These are phyloP conservation scores for Colletotrichum melonis DNA, from an alignment of 2,329 filamentous ascomycete species.

Conservation along the genomic window DNA sequence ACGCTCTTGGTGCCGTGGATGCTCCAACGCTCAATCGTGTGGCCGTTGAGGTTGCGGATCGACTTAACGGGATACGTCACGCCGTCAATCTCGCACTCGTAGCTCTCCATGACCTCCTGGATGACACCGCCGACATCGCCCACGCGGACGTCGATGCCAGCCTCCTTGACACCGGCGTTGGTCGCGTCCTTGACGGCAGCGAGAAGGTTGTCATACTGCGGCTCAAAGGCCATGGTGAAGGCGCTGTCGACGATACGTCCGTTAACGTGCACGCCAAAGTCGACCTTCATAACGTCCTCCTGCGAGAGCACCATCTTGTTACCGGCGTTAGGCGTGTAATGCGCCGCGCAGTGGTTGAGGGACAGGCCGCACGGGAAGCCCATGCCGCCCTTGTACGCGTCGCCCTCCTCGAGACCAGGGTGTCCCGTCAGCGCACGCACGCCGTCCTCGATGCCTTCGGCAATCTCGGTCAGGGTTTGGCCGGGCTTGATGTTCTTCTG, in stretches of 20 bases:
- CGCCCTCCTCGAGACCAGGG: slow-evolving; percentile 80
- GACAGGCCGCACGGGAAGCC: slow-evolving; percentile 89
- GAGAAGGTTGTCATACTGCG: slow-evolving; percentile 80
- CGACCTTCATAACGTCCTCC: slow-evolving; percentile 84
- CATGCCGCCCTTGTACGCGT: slow-evolving; percentile 82
- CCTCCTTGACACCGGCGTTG: slow-evolving; percentile 81
- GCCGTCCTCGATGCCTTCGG: slow-evolving; percentile 85
- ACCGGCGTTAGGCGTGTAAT: slow-evolving; percentile 88
- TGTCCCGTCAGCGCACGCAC: slow-evolving; percentile 84
- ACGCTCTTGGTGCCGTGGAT: slow-evolving; percentile 86
- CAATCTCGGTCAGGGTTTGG: slow-evolving; percentile 83
- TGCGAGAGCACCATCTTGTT: slow-evolving; percentile 81
- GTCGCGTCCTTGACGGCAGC: slow-evolving; percentile 80
- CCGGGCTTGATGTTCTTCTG: slow-evolving; percentile 85
- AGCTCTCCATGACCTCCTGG: slow-evolving; percentile 83
- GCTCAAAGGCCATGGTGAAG: slow-evolving; percentile 82
- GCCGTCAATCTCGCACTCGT: slow-evolving; percentile 78
- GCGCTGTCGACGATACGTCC: slow-evolving; percentile 85
- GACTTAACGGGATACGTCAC: slow-evolving; percentile 76
- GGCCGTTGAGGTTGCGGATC: slow-evolving; percentile 79
- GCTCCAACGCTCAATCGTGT: slow-evolving; percentile 80
- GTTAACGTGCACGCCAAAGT: slow-evolving; percentile 85
- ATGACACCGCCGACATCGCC: slow-evolving; percentile 78
- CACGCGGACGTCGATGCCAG: slow-evolving; percentile 83
- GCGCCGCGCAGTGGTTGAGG: slow-evolving; percentile 86